These are phyloP conservation scores for Claviceps spartinae DNA, from an alignment of 2,329 filamentous ascomycete species.

Conservation along the genomic window DNA sequence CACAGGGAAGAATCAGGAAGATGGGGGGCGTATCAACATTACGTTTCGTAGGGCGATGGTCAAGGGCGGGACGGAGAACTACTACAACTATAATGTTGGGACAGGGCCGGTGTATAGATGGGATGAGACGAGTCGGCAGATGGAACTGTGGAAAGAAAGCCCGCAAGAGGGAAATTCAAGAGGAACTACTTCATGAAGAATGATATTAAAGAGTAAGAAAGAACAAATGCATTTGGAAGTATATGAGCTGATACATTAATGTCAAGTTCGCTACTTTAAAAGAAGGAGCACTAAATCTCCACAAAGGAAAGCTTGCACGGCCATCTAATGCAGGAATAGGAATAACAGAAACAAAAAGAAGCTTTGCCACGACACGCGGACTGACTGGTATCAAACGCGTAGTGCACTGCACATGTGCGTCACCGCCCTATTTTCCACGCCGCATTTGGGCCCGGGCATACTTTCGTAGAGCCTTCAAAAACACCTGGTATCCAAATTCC, in stretches of 20 bases:
- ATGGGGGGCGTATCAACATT: constrained; percentile 59
- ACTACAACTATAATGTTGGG: constrained; percentile 74
- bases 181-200: neutral
- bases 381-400: neutral
- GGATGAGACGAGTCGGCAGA: constrained; percentile 41
- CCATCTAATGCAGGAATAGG: neutral
- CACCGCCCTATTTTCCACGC: constrained; percentile 45
- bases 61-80: constrained; percentile 64
- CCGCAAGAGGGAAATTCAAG: constrained; percentile 1
- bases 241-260: neutral
- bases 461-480: constrained; percentile 69
- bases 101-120: constrained; percentile 54
- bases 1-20: constrained; percentile 46
- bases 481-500: constrained; percentile 86
- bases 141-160: constrained; percentile 24
- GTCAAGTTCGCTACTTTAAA: neutral
- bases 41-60: constrained; percentile 62
- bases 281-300: neutral
- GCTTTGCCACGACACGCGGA: neutral
- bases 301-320: constrained; percentile 3
- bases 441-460: constrained; percentile 83
- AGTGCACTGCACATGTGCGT: neutral
- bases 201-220: neutral
- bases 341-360: neutral
- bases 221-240: neutral